Evolutionary conservation across 2,329 filamentous ascomycete species (phyloP).

Genomic region (Thielaviopsis euricoi): DNA sequence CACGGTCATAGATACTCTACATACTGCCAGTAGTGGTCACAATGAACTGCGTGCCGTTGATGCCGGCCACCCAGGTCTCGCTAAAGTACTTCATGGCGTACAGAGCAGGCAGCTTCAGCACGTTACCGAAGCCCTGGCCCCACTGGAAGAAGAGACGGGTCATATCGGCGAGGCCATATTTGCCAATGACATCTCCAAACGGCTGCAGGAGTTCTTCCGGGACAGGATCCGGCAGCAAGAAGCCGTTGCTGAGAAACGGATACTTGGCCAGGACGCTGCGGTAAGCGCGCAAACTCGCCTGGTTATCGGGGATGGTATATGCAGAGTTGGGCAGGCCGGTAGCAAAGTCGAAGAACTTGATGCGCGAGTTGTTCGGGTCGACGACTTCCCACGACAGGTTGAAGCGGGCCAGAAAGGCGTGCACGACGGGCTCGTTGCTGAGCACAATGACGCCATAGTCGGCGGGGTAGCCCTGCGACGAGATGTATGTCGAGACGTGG

Average conservation of each 20-base stretch:
- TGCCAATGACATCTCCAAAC: slow-evolving; percentile 25
- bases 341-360: slow-evolving; percentile 4
- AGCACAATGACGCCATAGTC: slow-evolving; percentile 58
- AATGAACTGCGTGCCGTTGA: slow-evolving; percentile 77
- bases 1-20: slow-evolving; percentile 76
- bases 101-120: slow-evolving; percentile 22
- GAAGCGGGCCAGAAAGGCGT: slow-evolving; percentile 69
- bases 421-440: slow-evolving; percentile 56
- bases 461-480: slow-evolving; percentile 59
- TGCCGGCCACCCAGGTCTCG: slow-evolving; percentile 31
- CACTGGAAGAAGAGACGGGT: slow-evolving; percentile 20
- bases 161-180: slow-evolving; percentile 23
- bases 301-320: not conserved
- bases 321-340: not conserved
- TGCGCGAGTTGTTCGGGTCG: not conserved
- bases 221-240: slow-evolving; percentile 25
- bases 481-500: slow-evolving; percentile 55
- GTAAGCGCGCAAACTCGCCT: not conserved
- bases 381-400: slow-evolving; percentile 24
- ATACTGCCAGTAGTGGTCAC: slow-evolving; percentile 73
- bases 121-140: slow-evolving; percentile 23
- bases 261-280: not conserved
- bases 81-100: slow-evolving; percentile 23
- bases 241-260: slow-evolving; percentile 4
- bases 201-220: slow-evolving; percentile 27